Conservation (phyloP, 108 stramenopile species). For the Fragilariopsis cylindrus region DNA sequence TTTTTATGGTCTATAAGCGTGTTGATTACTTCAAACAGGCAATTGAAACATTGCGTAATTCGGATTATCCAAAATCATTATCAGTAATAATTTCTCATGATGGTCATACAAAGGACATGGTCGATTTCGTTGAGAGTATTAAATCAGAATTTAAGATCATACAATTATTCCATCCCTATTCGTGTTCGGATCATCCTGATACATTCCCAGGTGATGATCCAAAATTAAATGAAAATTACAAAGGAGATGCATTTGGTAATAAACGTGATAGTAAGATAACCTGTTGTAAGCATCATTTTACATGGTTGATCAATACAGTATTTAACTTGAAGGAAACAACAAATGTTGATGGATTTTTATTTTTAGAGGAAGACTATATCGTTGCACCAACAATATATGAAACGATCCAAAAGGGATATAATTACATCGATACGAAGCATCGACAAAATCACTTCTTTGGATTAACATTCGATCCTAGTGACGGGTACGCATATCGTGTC, state of each 20-base stretch:
- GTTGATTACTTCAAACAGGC: slow-evolving; percentile 50
- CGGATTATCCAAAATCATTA: slow-evolving; percentile 43
- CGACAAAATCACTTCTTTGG: slow-evolving; percentile 39
- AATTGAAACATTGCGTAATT: slow-evolving; percentile 45
- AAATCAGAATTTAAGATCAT: slow-evolving; percentile 47
- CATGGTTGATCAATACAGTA: slow-evolving; percentile 54
- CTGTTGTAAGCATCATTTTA: slow-evolving; percentile 69
- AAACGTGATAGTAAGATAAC: slow-evolving; percentile 40
- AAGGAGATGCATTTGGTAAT: slow-evolving; percentile 50
- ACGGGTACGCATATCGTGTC: slow-evolving; percentile 19
- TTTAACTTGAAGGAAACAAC: slow-evolving; percentile 25
- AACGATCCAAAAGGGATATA: slow-evolving; percentile 35
- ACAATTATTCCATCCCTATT: slow-evolving; percentile 53
- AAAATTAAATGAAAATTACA: slow-evolving; percentile 40
- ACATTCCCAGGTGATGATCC: slow-evolving; percentile 54
- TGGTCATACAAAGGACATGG: slow-evolving; percentile 48
- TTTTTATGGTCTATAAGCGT: slow-evolving; percentile 62
- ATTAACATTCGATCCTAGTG: slow-evolving; percentile 39
- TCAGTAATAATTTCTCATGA: slow-evolving; percentile 63
- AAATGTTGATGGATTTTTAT: slow-evolving; percentile 40
- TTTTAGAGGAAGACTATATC: slow-evolving; percentile 68
- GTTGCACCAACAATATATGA: slow-evolving; percentile 56
- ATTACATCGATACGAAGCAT: slow-evolving; percentile 17
- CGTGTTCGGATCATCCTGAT: slow-evolving; percentile 57
- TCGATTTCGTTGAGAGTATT: slow-evolving; percentile 43